Evolutionary conservation across 2,329 filamentous ascomycete species (phyloP), one percentile per base, ranked within the genome.

Genomic region (Metarhizium rileyi): DNA sequence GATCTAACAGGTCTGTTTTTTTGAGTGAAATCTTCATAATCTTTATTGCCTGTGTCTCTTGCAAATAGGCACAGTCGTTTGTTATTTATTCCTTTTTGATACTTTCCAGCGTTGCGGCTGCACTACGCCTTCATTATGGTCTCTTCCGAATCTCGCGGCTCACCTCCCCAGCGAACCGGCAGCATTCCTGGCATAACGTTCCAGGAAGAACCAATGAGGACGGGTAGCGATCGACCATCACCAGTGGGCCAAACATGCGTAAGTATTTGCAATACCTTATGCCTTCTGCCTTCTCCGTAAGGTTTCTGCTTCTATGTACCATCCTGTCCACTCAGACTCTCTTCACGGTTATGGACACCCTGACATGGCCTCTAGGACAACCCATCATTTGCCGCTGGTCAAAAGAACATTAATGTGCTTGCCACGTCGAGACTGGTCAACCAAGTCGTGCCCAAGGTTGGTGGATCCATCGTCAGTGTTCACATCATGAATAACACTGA

Each of bases 371-470:
- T 33, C 10, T 50, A 66, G 56, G 59, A 60, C 20, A 51, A 50
- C 25, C 50, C 50, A 35, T 48, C 56, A 23, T 44, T 20, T n/a
- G 36, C 51, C 9, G 43, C 56, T 2, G 52, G 56, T 46, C 74
- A 74, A 60, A 75, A 73, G 56, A 62, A 66, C n/a, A 63, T 74
- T 27, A 64, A 69, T 35, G 69, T 70, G 36, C 66, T 82, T 54
- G 63, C 72, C 26, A 72, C 77, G 5, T 77, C 74, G 45, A 81
- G 77, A 58, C 62, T 81, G 55, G 71, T 69, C 50, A 81, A 81
- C 51, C 76, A 80, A 62, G 69, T 67, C 57, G 67, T 62, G 54
- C 66, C 70, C 57, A 80, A 80, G 74, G 78, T 80, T 54, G 44
- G 42, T 44, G n/a, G 18, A 25, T 46, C 47, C 18, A 28, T 38